A percentile compares a stretch with the other conserved stretches of the same genome.
Conservation (phyloP, 2,329 filamentous ascomycete genomes). For the Fusarium pseudograminearum region DNA sequence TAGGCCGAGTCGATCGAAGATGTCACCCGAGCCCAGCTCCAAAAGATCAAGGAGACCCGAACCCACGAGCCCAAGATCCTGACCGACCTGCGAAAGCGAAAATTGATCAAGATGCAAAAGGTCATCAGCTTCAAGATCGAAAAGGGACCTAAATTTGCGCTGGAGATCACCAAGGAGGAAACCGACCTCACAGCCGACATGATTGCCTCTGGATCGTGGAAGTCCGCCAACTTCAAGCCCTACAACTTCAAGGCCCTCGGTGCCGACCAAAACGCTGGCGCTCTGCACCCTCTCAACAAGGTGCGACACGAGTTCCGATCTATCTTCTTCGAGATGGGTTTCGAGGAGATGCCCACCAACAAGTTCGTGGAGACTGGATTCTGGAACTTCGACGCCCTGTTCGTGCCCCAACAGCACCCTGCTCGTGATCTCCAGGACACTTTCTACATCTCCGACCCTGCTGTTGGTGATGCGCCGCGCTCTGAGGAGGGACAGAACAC, state of each 20-base stretch:
- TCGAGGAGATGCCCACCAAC: slow-evolving; percentile 97
- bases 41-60: slow-evolving; percentile 76
- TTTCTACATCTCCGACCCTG: slow-evolving; percentile 96
- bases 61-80: slow-evolving; percentile 81
- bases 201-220: slow-evolving; percentile 89
- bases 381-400: slow-evolving; percentile 99
- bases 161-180: slow-evolving; percentile 90
- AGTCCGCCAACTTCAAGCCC: slow-evolving; percentile 88
- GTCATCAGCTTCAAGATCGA: slow-evolving; percentile 84
- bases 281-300: slow-evolving; percentile 84
- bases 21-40: slow-evolving; percentile 79
- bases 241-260: slow-evolving; percentile 81
- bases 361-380: slow-evolving; percentile 96
- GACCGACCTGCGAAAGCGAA: slow-evolving; percentile 89
- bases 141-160: slow-evolving; percentile 89
- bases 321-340: slow-evolving; percentile 99
- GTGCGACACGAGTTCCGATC: slow-evolving; percentile 95
- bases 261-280: slow-evolving; percentile 70
- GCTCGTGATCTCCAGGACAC: slow-evolving; percentile 98
- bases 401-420: slow-evolving; percentile 94
- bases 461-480: slow-evolving; percentile 76
- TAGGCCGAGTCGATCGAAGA: slow-evolving; percentile 82
- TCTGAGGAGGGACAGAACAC: slow-evolving; percentile 74
- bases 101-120: slow-evolving; percentile 86
- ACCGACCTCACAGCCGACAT: slow-evolving; percentile 96